Conservation (phyloP, 1,284 basidiomycete genomes). For the Gomphus bonarii region DNA sequence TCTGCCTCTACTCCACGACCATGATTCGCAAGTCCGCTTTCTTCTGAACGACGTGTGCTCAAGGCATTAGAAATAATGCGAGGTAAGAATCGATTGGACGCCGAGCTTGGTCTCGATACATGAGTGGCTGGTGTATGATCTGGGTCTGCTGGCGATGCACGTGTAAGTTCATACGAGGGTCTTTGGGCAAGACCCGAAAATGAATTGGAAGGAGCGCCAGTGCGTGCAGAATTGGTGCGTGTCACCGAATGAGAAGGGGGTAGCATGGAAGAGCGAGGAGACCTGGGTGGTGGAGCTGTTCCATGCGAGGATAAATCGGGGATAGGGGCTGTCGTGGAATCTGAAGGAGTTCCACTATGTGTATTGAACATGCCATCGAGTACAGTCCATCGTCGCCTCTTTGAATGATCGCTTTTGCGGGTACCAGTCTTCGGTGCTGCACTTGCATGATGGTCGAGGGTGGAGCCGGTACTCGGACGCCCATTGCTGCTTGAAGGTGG, state of each 20-base stretch:
- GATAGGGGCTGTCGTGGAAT: background rate
- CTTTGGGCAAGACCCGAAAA: slow-evolving; percentile 13
- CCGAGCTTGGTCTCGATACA: slow-evolving; percentile 27
- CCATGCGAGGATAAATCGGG: slow-evolving; percentile 3
- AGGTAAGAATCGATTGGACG: slow-evolving; percentile 53
- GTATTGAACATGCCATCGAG: slow-evolving; percentile 32
- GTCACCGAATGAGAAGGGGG: background rate
- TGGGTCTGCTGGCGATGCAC: background rate
- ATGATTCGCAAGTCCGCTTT: slow-evolving; percentile 27
- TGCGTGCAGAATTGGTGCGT: slow-evolving; percentile 1
- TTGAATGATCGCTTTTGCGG: slow-evolving; percentile 8
- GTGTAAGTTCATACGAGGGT: background rate
- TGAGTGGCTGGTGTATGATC: slow-evolving; percentile 13
- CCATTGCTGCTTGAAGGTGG: background rate
- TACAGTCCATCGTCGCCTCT: slow-evolving; percentile 32
- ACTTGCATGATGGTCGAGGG: background rate
- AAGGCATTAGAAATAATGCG: slow-evolving; percentile 61
- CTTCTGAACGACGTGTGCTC: slow-evolving; percentile 44
- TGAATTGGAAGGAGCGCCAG: slow-evolving; percentile 16
- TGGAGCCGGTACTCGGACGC: background rate
- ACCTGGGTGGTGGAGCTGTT: background rate
- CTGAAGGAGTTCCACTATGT: background rate
- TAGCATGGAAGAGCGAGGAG: background rate
- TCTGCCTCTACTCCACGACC: slow-evolving; percentile 28
- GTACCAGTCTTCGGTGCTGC: slow-evolving; percentile 1